Base-by-base conservation (phyloP, 352 stramenopile genomes). In the Phytophthora meadii region DNA sequence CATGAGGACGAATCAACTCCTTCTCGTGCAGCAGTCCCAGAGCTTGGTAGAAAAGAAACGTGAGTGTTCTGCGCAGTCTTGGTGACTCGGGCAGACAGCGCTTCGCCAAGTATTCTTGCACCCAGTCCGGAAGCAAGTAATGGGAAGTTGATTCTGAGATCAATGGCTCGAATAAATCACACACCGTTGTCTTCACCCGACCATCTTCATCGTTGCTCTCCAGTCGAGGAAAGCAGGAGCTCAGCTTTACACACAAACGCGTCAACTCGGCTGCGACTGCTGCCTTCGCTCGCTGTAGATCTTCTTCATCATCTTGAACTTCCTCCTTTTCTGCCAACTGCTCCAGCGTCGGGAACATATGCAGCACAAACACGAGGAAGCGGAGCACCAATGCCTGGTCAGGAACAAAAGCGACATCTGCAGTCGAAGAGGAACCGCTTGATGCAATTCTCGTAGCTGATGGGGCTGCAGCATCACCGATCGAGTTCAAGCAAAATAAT, bases 281-380 rank as follows among this genome's bases (percentile, higher is more conserved):
- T 27, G 72, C 67, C 28, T 84, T 84, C 8, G 79, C 75, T n/a
- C 47, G 65, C 27, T 65, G 62, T 7, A 90, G 51, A 25, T 84
- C 80, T 14, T 88, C 76, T 75, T 90, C 80, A 25, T 93, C 79
- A 37, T 93, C 84, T 63, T 81, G 82, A 14, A 93, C 52, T 52
- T 90, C 77, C n/a, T 90, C 81, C 22, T 79, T 84, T 45, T 88
- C 81, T 9, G 76, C 72, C 8, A 88, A 70, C 5, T 59, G 53
- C 17, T 92, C 66, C 4, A 92, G 72, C 41, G 56, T 72, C 7
- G 79, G 79, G 4, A 87, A 79, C 54, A 74, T 78, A 32, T 90
- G 59, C 25, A 93, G 72, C 7, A 89, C 77, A 55, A 88, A 91
- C 28, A 86, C 67, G 6, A 93, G 49, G 30, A 89, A 78, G 10